Base-by-base conservation (phyloP, 1,284 basidiomycete species). In the Leccinum variabile region DNA sequence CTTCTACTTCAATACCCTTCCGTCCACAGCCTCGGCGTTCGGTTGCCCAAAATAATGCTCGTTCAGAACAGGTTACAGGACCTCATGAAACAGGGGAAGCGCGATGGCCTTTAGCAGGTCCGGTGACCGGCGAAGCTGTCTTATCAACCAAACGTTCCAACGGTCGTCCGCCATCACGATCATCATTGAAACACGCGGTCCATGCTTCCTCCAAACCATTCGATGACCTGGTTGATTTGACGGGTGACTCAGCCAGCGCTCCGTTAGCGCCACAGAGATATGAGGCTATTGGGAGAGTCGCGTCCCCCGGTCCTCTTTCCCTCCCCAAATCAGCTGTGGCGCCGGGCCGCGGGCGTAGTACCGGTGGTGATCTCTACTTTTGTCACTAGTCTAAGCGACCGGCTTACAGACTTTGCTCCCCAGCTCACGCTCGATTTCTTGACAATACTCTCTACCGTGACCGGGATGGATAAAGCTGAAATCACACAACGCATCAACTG, bases 401-500 rank as follows among this genome's bases (percentile, higher is more conserved):
- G 83, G 41, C 78, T 96, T 9, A 86, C 94, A 0, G 78, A 79
- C 2, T 88, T 89, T 68, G 86, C 85, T 8, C 92, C 94, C 11
- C 85, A 92, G 35, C 78, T 95, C 53, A 95, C 94, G 0, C 79
- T 96, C 18, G 93, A 30, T 30, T 30, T 30, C 28, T 30, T 30
- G 28, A 30, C 28, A 30, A 30, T 30, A 30, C 1, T 30, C 28
- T 30, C 28, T 30, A n/a, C n/a, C n/a, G n/a, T n/a, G n/a, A 30
- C 28, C 28, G 28, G 28, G 28, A 30, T 30, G 28, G 28, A 30
- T 30, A 30, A 30, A 30, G 28, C 28, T 30, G 28, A 30, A 30
- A 30, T 30, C 28, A 30, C 28, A 30, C 28, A 30, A 7, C 28
- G 28, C 28, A 30, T 30, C 28, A 30, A 30, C 28, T 30, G 28